A percentile compares a stretch with the other conserved stretches of the same genome.
Conservation (phyloP, 2,329 filamentous ascomycete species). For the Neopestalotiopsis sp. region DNA sequence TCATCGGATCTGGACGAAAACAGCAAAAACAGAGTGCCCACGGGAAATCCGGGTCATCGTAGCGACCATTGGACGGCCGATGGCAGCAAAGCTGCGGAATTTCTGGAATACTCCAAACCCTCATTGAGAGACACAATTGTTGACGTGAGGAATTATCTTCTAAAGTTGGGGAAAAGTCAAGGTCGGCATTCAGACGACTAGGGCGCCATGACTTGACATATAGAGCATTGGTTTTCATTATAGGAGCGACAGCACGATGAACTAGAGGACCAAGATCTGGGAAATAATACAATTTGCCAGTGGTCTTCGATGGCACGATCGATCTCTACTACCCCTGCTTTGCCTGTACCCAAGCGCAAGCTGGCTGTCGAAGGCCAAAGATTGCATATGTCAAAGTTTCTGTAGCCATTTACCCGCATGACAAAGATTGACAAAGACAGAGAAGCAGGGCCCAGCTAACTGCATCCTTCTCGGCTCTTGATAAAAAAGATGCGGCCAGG, state of each 20-base stretch:
- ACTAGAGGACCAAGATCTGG: no score
- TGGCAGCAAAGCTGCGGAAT: conserved; percentile 8
- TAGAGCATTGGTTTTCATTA: no score
- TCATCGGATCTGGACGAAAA: conserved; percentile 1
- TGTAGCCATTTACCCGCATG: not conserved
- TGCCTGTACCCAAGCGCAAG: not conserved
- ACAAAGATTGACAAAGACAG: conserved; percentile 1
- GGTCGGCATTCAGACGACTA: not conserved
- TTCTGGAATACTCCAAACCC: not conserved
- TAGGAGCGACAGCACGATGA: no score
- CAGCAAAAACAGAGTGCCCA: conserved; percentile 6
- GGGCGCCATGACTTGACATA: no score
- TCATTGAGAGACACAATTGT: not conserved
- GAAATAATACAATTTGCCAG: not conserved
- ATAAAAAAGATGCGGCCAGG: not conserved
- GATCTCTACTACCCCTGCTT: not conserved
- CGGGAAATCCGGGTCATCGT: not conserved
- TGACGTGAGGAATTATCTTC: not conserved
- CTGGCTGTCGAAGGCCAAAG: not conserved
- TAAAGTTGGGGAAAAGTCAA: not conserved
- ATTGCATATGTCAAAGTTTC: not conserved
- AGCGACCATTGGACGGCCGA: conserved; percentile 8
- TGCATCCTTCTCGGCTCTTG: not conserved
- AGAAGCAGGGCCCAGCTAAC: not conserved
- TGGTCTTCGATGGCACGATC: not conserved